Evolutionary conservation across 805 yeast genomes (phyloP).

Genomic region (Barnettozyma pratensis): DNA sequence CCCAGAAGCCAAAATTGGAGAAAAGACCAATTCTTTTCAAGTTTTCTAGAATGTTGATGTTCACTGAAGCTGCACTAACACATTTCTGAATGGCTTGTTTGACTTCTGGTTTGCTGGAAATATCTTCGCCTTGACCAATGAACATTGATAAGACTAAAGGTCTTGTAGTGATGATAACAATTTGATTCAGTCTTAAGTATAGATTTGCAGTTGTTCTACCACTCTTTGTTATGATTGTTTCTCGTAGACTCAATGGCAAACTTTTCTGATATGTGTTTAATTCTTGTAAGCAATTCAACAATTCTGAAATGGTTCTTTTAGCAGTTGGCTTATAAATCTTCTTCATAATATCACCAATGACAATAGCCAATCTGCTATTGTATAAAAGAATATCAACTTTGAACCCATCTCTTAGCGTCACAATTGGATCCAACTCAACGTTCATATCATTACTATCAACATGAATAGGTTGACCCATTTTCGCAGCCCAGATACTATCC

Average conservation of each 20-base stretch:
- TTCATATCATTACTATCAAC: slow-evolving; percentile 30
- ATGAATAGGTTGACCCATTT: slow-evolving; percentile 32
- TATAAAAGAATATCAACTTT: slow-evolving; percentile 25
- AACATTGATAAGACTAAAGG: slow-evolving; percentile 32
- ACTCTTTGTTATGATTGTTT: slow-evolving; percentile 14
- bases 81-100: slow-evolving; percentile 26
- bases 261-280: slow-evolving; percentile 22
- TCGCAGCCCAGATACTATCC: slow-evolving; percentile 33
- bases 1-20: slow-evolving; percentile 36
- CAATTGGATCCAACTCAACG: slow-evolving; percentile 21
- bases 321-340: slow-evolving; percentile 28
- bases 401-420: slow-evolving; percentile 27
- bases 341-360: slow-evolving; percentile 28
- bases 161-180: slow-evolving; percentile 31
- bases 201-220: slow-evolving; percentile 29
- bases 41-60: slow-evolving; percentile 26
- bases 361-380: slow-evolving; percentile 20
- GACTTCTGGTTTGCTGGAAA: slow-evolving; percentile 18
- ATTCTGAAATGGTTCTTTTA: slow-evolving; percentile 22
- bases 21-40: slow-evolving; percentile 26
- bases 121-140: slow-evolving; percentile 23
- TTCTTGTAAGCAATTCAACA: slow-evolving; percentile 20
- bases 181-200: slow-evolving; percentile 31
- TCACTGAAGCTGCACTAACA: slow-evolving; percentile 28
- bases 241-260: slow-evolving; percentile 18